Base-by-base conservation (phyloP, 2,329 filamentous ascomycete species). In the Pestalotiopsis fici region DNA sequence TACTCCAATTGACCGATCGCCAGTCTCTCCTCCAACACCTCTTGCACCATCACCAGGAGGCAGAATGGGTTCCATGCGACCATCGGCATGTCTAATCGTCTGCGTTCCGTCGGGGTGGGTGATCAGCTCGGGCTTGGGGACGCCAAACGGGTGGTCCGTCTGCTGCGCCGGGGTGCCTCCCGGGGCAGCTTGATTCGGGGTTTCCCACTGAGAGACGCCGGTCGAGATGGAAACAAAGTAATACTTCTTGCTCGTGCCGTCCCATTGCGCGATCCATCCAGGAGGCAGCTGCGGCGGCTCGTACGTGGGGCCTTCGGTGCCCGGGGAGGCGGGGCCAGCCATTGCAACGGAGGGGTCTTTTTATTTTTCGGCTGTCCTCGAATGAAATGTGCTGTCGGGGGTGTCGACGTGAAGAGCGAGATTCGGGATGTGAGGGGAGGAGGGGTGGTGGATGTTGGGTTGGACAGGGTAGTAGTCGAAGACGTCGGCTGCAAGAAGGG, bases 191-290 rank as follows among this genome's bases (percentile, higher is more conserved):
- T 88, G 83, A 15, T 88, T 92, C 37, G 91, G 91, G 37, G 87
- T 85, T n/a, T 93, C 90, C 91, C 91, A 93, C 79, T 93, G 90
- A 70, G 90, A 92, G 47, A 88, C 84, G 60, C 91, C 91, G 7
- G 90, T 93, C 65, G 89, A 90, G 65, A 93, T 86, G 78, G 93
- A 90, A 63, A 93, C 91, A 77, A 88, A 91, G 78, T 91, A 91
- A 77, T 91, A 91, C 77, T 90, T 90, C 77, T 83, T 86, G 77
- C 84, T 88, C 66, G 83, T 76, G 69, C 85, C 86, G 75, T 91
- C 89, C 89, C 89, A 91, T 80, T 91, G 89, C 67, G 89, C 88
- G 74, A 91, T 91, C 89, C 89, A 91, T 74, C 89, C 89, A 13
- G 87, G 80, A 62, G 89, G 89, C 64, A 91, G 83, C 59, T 83